These are phyloP conservation scores for Gastrodia elata DNA, from an alignment of 106 monocot genomes.

Conservation along the genomic window DNA sequence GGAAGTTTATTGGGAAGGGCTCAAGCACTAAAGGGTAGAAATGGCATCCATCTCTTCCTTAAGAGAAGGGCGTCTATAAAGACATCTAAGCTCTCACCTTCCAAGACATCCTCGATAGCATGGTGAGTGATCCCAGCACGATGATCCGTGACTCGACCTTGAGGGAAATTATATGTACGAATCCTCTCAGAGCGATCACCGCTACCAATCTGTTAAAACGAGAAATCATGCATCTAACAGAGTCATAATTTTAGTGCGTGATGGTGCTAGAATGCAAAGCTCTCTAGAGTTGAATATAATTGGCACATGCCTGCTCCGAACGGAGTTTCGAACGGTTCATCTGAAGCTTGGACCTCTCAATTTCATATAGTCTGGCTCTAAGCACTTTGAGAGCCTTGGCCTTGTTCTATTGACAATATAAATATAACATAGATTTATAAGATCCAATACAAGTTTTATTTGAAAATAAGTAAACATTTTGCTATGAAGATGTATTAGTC, in stretches of 20 bases:
- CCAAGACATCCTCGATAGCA: slow-evolving; percentile 64
- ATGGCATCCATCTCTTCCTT: slow-evolving; percentile 84
- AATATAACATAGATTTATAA: too few species aligned
- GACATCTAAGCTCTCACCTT: slow-evolving; percentile 71
- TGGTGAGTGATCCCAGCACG: slow-evolving; percentile 81
- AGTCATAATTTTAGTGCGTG: not conserved
- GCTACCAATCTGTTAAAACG: slow-evolving; percentile 57
- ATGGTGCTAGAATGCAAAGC: not conserved
- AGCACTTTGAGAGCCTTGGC: slow-evolving; percentile 87
- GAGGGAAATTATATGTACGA: slow-evolving; percentile 92
- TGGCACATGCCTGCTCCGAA: slow-evolving; percentile 53
- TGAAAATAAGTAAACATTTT: too few species aligned
- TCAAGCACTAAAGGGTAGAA: slow-evolving; percentile 42
- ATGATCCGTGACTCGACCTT: slow-evolving; percentile 92
- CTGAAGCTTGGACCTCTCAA: slow-evolving; percentile 70
- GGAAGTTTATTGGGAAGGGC: too few species aligned
- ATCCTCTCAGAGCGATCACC: slow-evolving; percentile 96
- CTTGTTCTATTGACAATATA: slow-evolving; percentile 54
- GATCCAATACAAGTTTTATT: not conserved
- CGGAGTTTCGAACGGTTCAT: slow-evolving; percentile 69
- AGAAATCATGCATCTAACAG: too few species aligned
- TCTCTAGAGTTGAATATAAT: not conserved
- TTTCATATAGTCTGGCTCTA: slow-evolving; percentile 68
- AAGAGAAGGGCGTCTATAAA: slow-evolving; percentile 79
- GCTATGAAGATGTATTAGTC: too few species aligned